Evolutionary conservation across 768 basidiomycete species (phyloP).

Genomic region (Termitomyces sp.): DNA sequence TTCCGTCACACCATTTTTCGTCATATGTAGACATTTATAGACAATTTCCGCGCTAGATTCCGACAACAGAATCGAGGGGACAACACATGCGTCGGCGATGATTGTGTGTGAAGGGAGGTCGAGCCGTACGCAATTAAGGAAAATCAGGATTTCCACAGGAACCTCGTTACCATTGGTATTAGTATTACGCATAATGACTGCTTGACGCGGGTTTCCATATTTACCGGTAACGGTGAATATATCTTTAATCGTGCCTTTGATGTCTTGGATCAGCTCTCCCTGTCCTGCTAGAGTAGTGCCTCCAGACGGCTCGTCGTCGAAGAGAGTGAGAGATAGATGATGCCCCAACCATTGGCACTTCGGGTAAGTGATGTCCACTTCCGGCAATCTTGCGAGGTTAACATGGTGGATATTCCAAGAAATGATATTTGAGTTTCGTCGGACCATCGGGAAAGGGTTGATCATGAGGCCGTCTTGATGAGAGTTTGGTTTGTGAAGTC

Average conservation of each 20-base stretch:
- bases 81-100: constrained; percentile 45
- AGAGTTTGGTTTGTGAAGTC: not conserved
- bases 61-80: constrained; percentile 27
- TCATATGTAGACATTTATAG: not conserved
- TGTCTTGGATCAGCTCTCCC: not conserved
- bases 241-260: constrained; percentile 6
- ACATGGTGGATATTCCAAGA: constrained; percentile 31
- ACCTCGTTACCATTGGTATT: constrained; percentile 12
- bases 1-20: not conserved
- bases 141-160: constrained; percentile 35
- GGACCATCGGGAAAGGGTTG: constrained; percentile 25
- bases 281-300: not conserved
- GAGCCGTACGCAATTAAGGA: constrained; percentile 41
- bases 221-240: not conserved
- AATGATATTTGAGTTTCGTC: constrained; percentile 1
- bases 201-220: not conserved
- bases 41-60: not conserved
- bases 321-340: constrained; percentile 20
- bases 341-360: constrained; percentile 19
- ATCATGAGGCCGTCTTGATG: constrained; percentile 3
- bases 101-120: constrained; percentile 48
- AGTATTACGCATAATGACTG: constrained; percentile 17
- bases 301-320: constrained; percentile 14
- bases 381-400: constrained; percentile 23
- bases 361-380: constrained; percentile 8